Evolutionary conservation across 495 filamentous ascomycete genomes (phyloP).

Genomic region (Penicillium cosmopolitanum): DNA sequence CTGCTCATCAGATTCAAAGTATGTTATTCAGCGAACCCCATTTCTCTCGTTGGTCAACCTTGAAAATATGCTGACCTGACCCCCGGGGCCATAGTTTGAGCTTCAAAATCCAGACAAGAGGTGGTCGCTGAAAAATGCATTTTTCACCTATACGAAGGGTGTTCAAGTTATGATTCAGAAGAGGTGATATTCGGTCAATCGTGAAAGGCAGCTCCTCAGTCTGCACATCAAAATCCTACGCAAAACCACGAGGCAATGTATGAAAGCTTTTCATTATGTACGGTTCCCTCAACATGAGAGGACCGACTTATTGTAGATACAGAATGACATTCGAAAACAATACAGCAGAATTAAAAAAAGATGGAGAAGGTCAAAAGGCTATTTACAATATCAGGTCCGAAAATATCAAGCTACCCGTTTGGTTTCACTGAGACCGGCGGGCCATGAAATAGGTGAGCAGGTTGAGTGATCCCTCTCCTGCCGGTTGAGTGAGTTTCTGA

Average conservation of each 20-base stretch:
- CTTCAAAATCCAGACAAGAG: constrained; percentile 3
- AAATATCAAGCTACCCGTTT: background rate
- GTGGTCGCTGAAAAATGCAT: constrained; percentile 7
- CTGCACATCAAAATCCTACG: too few species aligned
- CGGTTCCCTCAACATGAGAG: constrained; percentile 5
- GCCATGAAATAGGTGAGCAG: constrained; percentile 85
- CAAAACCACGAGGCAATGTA: background rate
- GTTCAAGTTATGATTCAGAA: constrained; percentile 4
- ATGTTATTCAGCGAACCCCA: background rate
- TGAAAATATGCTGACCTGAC: background rate
- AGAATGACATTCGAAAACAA: constrained; percentile 5
- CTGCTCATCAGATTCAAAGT: constrained; percentile 25
- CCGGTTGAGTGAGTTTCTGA: constrained; percentile 64
- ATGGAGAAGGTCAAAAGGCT: background rate
- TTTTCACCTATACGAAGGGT: constrained; percentile 10
- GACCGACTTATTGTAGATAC: constrained; percentile 12
- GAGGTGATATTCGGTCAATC: background rate
- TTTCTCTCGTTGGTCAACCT: background rate
- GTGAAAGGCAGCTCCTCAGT: too few species aligned
- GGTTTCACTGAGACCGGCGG: constrained; percentile 41
- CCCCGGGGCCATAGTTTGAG: background rate
- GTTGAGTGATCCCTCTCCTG: constrained; percentile 70
- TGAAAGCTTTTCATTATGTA: constrained; percentile 15
- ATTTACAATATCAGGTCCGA: background rate
- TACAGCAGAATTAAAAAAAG: background rate